Base-by-base conservation (phyloP, 1,284 basidiomycete genomes). In the Coniferiporia weirii region DNA sequence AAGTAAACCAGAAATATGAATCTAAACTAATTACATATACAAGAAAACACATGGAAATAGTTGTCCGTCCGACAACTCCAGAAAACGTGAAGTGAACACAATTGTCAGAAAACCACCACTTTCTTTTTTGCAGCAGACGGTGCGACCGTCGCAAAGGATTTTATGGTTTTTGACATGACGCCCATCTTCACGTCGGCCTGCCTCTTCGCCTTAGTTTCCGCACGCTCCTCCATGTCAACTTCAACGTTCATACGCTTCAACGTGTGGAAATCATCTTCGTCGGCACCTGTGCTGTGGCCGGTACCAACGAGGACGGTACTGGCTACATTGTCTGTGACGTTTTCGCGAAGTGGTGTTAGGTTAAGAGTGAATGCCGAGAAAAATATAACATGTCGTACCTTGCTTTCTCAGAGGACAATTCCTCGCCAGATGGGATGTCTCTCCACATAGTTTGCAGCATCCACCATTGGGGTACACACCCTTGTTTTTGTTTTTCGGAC, bases 401-500 rank as follows among this genome's bases (percentile, higher is more conserved):
- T 79, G 75, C 67, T 80, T 81, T 57, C 87, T 72, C 60, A 90
- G 70, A 34, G 76, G 76, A 69, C 95, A 98, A 71, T 96, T 84
- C 66, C 84, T 90, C 0, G 93, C 94, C 9, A 96, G 79, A 74
- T 97, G 95, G 1, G 85, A 81, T 3, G 87, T 94, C 54, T 89
- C 83, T 3, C 85, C 83, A 69, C 95, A 98, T 9, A 97, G 76
- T 68, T 94, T 96, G 69, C 95, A 98, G 60, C 79, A 81, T 2
- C 95, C 95, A 20, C 95, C 95, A 64, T 95, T 90, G 0, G 93
- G 92, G 68, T 97, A 98, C 32, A 97, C 80, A 1, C 95, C 94
- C 62, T 83, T 87, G 1, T 79, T 80, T 60, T 81, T 79, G 68
- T 97, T 97, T 66, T 89, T 74, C 0, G 91, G 89, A 71, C 95